These are phyloP conservation scores for Amanita thiersii DNA, from an alignment of 768 basidiomycete species.

Conservation along the genomic window DNA sequence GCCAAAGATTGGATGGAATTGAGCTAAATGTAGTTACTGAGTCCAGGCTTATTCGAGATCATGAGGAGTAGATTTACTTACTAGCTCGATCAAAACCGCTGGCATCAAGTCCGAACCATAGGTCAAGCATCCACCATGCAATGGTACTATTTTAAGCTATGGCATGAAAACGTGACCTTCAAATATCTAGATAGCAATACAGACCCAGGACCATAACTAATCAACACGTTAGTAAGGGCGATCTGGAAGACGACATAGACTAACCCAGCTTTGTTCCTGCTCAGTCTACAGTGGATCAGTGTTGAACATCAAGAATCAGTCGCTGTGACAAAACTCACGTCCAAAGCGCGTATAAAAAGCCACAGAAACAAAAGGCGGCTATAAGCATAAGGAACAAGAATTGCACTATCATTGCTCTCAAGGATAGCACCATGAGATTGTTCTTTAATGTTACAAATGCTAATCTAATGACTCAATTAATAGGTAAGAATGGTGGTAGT, in stretches of 20 bases:
- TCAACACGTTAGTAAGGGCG: slow-evolving; percentile 7
- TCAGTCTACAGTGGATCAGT: slow-evolving; percentile 34
- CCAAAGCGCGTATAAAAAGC: slow-evolving; percentile 90
- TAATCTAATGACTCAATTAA: slow-evolving; percentile 38
- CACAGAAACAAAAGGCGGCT: slow-evolving; percentile 85
- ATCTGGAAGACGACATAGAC: slow-evolving; percentile 13
- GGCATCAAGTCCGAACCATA: slow-evolving; percentile 94
- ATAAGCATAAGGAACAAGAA: slow-evolving; percentile 80
- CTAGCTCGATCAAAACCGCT: slow-evolving; percentile 79
- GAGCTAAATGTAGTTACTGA: slow-evolving; percentile 26
- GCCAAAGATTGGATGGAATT: slow-evolving; percentile 84
- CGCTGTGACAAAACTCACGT: slow-evolving; percentile 51
- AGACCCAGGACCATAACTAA: slow-evolving; percentile 24
- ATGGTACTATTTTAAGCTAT: too few species aligned
- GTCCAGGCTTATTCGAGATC: slow-evolving; percentile 6
- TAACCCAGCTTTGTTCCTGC: slow-evolving; percentile 52
- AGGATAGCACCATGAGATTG: slow-evolving; percentile 71
- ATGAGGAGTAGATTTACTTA: slow-evolving; percentile 35
- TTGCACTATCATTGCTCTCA: slow-evolving; percentile 90
- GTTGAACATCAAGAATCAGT: background rate
- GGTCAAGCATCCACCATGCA: slow-evolving; percentile 92
- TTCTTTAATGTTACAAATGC: slow-evolving; percentile 87
- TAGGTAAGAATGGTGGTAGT: background rate
- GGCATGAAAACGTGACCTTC: slow-evolving; percentile 3
- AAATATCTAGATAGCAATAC: background rate